phyloP scores from a whole-genome alignment of 192 early-diverging fungal species.

The Backusella psychrophila region DNA sequence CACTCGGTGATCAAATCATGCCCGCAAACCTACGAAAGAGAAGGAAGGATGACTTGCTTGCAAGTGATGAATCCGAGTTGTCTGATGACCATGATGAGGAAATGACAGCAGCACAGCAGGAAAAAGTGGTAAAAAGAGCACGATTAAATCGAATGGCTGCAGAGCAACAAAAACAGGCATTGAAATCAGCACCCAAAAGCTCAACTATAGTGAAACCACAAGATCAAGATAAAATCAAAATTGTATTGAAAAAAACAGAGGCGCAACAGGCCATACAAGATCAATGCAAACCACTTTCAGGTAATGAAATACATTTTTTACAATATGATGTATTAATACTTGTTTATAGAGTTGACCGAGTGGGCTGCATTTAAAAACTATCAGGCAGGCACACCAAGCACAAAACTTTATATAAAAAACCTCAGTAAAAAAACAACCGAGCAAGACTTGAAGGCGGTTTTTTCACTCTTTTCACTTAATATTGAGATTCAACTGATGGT shows the following conservation, averaged over 20 bases:
- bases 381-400: constrained; percentile 29
- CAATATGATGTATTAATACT: too few relatives aligned
- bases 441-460: constrained; percentile 31
- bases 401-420: constrained; percentile 48
- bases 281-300: constrained; percentile 15
- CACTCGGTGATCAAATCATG: constrained; percentile 3
- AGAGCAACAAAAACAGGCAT: constrained; percentile 16
- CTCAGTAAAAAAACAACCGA: constrained; percentile 35
- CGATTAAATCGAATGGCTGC: not conserved
- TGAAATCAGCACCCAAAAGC: not conserved
- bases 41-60: constrained; percentile 46
- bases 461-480: constrained; percentile 22
- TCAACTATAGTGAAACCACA: not conserved
- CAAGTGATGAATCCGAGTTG: constrained; percentile 49
- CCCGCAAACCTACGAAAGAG: constrained; percentile 19
- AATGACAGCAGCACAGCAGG: not conserved
- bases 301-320: not conserved
- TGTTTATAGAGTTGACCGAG: constrained; percentile 35
- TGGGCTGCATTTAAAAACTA: constrained; percentile 43
- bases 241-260: not conserved
- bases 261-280: constrained; percentile 16
- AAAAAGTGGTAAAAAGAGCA: not conserved
- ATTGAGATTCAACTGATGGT: constrained; percentile 41
- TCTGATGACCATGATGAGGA: constrained; percentile 29
- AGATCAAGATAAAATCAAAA: not conserved